Conservation (phyloP, 2,329 filamentous ascomycete genomes). For the Aquanectria penicillioides region DNA sequence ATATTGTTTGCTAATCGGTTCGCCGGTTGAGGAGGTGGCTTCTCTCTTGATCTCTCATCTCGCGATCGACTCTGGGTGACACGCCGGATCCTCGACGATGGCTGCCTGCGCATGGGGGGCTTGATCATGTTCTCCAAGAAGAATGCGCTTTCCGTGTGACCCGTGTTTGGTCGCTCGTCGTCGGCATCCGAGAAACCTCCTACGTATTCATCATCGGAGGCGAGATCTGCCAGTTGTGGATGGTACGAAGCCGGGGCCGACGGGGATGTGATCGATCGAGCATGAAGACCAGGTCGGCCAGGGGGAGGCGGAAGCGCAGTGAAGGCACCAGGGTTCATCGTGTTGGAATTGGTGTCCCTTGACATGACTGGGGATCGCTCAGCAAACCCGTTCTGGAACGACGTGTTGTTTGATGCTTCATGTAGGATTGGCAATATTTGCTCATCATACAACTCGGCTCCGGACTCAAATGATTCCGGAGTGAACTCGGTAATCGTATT, state of each 20-base stretch:
- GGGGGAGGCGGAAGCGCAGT: conserved; percentile 50
- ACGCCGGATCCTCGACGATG: conserved; percentile 52
- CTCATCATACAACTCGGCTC: conserved; percentile 89
- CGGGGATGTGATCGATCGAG: conserved; percentile 87
- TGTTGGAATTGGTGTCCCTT: conserved; percentile 68
- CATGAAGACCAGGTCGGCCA: conserved; percentile 76
- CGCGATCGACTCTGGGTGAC: conserved; percentile 46
- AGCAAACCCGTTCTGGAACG: conserved; percentile 88
- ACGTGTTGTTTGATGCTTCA: conserved; percentile 82
- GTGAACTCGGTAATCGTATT: conserved; percentile 73
- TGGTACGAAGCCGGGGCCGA: conserved; percentile 67
- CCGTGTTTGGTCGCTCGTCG: conserved; percentile 59
- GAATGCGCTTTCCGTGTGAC: conserved; percentile 59
- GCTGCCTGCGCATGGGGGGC: conserved; percentile 65
- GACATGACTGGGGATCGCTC: conserved; percentile 73
- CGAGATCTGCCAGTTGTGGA: conserved; percentile 66
- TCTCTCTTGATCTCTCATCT: conserved; percentile 47
- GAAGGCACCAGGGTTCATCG: conserved; percentile 72
- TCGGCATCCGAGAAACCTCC: conserved; percentile 85
- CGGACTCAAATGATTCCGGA: conserved; percentile 74
- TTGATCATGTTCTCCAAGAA: conserved; percentile 71
- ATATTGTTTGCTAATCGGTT: conserved; percentile 52
- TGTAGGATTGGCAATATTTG: conserved; percentile 91
- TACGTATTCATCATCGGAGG: conserved; percentile 79
- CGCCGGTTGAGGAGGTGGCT: conserved; percentile 51